Evolutionary conservation across 352 stramenopile species (phyloP).

Genomic region (Globisporangium echinulatum): DNA sequence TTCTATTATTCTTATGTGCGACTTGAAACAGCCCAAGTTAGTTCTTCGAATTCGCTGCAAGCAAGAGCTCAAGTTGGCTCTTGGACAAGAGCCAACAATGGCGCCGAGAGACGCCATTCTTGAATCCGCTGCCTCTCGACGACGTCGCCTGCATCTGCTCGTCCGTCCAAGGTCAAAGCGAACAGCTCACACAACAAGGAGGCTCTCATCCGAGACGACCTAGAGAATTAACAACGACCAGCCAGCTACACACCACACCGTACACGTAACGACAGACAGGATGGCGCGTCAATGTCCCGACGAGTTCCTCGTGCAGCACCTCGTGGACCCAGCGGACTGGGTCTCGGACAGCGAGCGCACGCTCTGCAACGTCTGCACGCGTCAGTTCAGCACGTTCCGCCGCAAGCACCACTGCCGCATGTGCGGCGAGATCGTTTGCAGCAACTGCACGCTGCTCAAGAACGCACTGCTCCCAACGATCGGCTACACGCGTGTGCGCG

Average conservation of each 20-base stretch:
- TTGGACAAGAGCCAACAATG: too few relatives aligned
- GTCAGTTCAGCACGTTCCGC: constrained; percentile 70
- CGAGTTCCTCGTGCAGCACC: constrained; percentile 62
- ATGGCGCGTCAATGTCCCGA: constrained; percentile 18
- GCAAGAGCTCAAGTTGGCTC: neutral
- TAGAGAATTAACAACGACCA: neutral
- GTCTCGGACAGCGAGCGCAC: constrained; percentile 64
- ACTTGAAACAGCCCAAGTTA: neutral
- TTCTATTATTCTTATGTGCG: too few relatives aligned
- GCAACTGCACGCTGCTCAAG: constrained; percentile 72
- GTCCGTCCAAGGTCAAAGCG: neutral
- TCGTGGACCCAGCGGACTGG: constrained; percentile 72
- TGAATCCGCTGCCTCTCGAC: neutral
- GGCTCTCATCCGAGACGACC: neutral
- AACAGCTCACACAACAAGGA: neutral
- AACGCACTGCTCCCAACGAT: constrained; percentile 45
- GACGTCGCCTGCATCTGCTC: neutral
- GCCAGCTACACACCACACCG: neutral
- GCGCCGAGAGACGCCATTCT: neutral
- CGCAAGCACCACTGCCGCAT: constrained; percentile 86
- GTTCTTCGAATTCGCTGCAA: neutral
- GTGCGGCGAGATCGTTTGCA: constrained; percentile 82
- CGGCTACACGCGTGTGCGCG: constrained; percentile 56
- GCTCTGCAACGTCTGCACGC: constrained; percentile 73
- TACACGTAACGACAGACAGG: constrained; percentile 15